Conservation (phyloP, 768 basidiomycete genomes). For the Podaxis sp. region DNA sequence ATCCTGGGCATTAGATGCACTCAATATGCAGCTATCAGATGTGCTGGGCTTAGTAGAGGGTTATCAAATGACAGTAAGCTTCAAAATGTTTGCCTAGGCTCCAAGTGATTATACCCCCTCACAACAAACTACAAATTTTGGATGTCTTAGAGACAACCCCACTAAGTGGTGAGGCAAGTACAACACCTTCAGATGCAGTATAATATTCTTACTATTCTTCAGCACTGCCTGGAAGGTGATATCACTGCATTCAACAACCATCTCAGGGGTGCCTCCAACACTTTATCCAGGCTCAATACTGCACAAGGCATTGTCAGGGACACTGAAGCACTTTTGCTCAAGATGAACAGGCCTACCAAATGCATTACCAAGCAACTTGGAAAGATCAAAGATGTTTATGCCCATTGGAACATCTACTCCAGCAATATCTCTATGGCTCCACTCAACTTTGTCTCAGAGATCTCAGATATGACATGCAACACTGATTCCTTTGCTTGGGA, state of each 20-base stretch:
- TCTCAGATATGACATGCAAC: neutral
- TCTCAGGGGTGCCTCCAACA: neutral
- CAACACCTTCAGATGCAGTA: neutral
- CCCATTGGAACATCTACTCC: neutral
- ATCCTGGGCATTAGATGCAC: neutral
- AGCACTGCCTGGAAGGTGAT: neutral
- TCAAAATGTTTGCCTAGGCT: neutral
- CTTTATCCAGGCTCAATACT: neutral
- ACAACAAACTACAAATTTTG: neutral
- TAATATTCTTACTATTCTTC: neutral
- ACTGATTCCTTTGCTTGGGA: neutral
- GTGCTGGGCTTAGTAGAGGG: neutral
- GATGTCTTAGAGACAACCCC: neutral
- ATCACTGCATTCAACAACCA: neutral
- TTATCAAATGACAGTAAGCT: neutral
- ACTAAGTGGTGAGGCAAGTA: neutral
- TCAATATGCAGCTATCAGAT: neutral
- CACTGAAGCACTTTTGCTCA: neutral
- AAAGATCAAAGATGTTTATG: neutral
- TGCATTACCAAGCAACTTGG: neutral
- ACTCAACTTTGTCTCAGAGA: neutral
- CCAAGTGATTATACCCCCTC: neutral
- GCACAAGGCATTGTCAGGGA: neutral
- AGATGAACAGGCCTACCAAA: neutral
- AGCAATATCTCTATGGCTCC: neutral